Percentiles rank a stretch among this genome's conserved stretches.
These are phyloP conservation scores for Saccharomyces uvarum DNA, from an alignment of 1,139 yeast genomes.

Conservation along the genomic window DNA sequence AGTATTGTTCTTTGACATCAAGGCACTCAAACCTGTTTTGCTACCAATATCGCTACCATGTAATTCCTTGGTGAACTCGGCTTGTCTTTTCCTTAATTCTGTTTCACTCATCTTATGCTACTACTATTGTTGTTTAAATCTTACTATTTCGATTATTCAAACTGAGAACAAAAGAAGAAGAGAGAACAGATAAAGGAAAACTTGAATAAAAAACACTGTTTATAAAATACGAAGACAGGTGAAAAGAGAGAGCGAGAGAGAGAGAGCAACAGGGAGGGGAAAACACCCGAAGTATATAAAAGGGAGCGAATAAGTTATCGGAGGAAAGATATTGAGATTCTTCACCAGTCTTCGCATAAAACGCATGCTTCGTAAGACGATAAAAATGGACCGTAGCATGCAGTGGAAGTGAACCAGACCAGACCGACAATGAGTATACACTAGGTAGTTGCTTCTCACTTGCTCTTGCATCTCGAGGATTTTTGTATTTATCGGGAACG, in stretches of 20 bases:
- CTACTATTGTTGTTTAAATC: neutral
- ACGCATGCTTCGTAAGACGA: neutral
- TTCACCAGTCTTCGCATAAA: neutral
- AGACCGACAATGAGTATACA: neutral
- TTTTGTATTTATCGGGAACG: constrained; percentile 1
- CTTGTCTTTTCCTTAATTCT: constrained; percentile 37
- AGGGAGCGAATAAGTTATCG: neutral
- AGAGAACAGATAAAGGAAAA: neutral
- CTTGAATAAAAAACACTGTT: neutral
- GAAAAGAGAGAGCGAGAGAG: neutral
- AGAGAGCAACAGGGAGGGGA: neutral
- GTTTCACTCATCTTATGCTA: constrained; percentile 17
- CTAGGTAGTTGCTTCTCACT: neutral
- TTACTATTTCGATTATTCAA: neutral
- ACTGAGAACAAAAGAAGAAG: neutral
- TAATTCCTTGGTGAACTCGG: constrained; percentile 70
- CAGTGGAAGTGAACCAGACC: neutral
- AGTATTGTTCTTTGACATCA: constrained; percentile 62
- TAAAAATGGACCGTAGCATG: neutral
- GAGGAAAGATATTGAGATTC: neutral
- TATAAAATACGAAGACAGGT: neutral
- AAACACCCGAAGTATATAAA: neutral
- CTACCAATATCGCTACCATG: constrained; percentile 68
- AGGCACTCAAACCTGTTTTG: constrained; percentile 67
- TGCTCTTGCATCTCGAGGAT: neutral